Evolutionary conservation across 176 grass and related monocot species (phyloP).

Genomic region (Lolium rigidum): DNA sequence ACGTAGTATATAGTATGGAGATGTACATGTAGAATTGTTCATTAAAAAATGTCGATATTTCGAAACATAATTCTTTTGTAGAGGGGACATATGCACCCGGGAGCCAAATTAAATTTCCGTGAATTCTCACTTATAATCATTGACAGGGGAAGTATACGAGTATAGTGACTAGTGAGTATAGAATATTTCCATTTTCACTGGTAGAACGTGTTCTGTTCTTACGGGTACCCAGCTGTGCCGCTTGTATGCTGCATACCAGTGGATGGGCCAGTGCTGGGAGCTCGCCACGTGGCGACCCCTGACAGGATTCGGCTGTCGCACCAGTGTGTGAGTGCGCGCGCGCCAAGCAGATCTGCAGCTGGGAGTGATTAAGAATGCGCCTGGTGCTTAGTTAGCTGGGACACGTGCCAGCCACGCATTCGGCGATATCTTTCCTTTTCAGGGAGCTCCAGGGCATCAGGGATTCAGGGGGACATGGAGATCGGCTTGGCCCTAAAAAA

Average conservation of each 20-base stretch:
- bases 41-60: no score
- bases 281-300: slow-evolving; percentile 8
- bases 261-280: background rate
- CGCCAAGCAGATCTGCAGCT: background rate
- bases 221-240: background rate
- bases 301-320: background rate
- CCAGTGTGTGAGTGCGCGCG: background rate
- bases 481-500: background rate
- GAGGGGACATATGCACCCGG: no score
- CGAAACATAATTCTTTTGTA: no score
- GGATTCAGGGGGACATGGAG: background rate
- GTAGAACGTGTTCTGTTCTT: no score
- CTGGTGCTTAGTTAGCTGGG: background rate
- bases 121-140: no score
- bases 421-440: background rate
- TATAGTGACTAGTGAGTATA: no score
- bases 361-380: background rate
- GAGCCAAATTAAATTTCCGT: no score
- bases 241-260: background rate
- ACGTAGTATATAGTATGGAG: no score
- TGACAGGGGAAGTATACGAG: no score
- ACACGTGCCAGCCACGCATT: slow-evolving; percentile 2
- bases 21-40: no score
- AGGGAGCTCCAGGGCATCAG: background rate
- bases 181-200: no score